Percentiles rank a stretch among this genome's conserved stretches.
Evolutionary conservation across 2,329 filamentous ascomycete species (phyloP).

Genomic region (Beauveria bassiana): DNA sequence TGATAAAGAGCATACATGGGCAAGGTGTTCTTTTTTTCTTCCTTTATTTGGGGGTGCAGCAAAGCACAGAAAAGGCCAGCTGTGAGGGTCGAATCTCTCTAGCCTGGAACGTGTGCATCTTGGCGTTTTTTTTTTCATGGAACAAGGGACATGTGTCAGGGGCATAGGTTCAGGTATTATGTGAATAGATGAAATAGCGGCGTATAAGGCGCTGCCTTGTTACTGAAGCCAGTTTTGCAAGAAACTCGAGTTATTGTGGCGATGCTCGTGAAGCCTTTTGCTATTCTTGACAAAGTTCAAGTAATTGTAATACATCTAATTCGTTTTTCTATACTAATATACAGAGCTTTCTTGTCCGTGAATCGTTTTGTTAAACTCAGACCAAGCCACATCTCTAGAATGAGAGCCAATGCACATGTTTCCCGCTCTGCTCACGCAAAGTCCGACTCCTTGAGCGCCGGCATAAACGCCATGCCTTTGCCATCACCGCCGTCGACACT

Average conservation of each 20-base stretch:
- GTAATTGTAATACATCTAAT: not conserved
- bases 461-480: constrained; percentile 52
- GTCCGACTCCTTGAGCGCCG: constrained; percentile 28
- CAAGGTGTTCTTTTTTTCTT: not conserved
- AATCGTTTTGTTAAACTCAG: not conserved
- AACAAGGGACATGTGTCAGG: not conserved
- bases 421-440: not conserved
- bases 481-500: constrained; percentile 32
- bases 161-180: not conserved
- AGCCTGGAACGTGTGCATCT: not conserved
- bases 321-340: not conserved
- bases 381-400: not conserved
- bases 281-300: not conserved
- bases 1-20: not conserved
- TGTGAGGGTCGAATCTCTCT: not conserved
- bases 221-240: too few species aligned
- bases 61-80: not conserved
- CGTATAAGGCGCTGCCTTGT: not conserved
- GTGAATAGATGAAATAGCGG: not conserved
- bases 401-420: not conserved
- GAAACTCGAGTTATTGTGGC: too few species aligned
- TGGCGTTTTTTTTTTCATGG: not conserved
- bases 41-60: too few species aligned
- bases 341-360: not conserved
- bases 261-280: not conserved